phyloP scores from a whole-genome alignment of 148 eudicot species.

The Oxyria digyna region DNA sequence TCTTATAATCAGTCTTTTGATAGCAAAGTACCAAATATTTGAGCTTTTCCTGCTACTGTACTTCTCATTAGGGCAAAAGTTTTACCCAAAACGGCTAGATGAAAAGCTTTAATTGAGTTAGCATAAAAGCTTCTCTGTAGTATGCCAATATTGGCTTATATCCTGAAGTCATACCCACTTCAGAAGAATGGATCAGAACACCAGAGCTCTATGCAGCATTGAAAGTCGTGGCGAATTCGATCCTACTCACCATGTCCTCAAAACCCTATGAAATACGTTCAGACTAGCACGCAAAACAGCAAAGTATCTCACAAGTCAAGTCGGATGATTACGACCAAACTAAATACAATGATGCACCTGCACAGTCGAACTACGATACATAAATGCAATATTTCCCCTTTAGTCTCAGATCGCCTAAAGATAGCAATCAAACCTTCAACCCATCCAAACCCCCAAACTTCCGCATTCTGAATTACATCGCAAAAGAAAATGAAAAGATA shows the following conservation, averaged over 20 bases:
- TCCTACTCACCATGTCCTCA: neutral
- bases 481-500: neutral
- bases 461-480: neutral
- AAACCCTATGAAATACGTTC: neutral
- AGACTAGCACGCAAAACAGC: neutral
- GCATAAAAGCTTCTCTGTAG: neutral
- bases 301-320: neutral
- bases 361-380: neutral
- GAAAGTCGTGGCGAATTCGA: neutral
- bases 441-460: neutral
- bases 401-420: neutral
- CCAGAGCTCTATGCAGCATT: neutral
- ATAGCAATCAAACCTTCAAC: neutral
- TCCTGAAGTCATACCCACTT: neutral
- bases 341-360: neutral
- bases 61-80: neutral
- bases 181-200: neutral
- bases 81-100: neutral
- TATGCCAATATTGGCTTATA: neutral
- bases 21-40: neutral
- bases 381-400: conserved; percentile 1
- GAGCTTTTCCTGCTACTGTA: neutral
- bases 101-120: neutral
- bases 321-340: neutral
- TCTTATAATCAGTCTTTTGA: neutral